These are phyloP conservation scores for Aspergillus bombycis DNA, from an alignment of 2,329 filamentous ascomycete species.

Conservation along the genomic window DNA sequence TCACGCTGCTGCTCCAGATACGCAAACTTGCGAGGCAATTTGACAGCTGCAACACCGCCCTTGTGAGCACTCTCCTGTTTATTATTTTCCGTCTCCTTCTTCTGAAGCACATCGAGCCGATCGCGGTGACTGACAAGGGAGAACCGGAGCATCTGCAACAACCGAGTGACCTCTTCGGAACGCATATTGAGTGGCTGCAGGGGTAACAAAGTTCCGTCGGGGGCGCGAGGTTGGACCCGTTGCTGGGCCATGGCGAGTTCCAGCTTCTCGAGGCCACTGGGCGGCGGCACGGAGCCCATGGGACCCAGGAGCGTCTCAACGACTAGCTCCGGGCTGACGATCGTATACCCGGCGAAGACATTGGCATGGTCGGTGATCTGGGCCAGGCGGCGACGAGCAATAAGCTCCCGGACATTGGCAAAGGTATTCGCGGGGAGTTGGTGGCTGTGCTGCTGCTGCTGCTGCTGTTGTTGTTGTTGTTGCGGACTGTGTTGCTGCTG, in stretches of 20 bases:
- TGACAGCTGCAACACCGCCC: conserved; percentile 32
- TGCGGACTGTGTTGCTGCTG: conserved; percentile 16
- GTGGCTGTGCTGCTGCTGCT: conserved; percentile 26
- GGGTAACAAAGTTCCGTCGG: conserved; percentile 42
- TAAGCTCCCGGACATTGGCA: conserved; percentile 45
- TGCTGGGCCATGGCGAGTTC: conserved; percentile 50
- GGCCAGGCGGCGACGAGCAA: conserved; percentile 45
- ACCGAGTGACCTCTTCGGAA: conserved; percentile 46
- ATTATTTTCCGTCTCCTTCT: conserved; percentile 39
- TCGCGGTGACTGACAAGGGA: conserved; percentile 45
- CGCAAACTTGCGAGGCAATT: conserved; percentile 42
- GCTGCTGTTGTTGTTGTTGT: conserved; percentile 14
- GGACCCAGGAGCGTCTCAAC: conserved; percentile 47
- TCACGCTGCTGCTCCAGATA: conserved; percentile 45
- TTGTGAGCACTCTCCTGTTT: conserved; percentile 38
- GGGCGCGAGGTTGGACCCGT: conserved; percentile 42
- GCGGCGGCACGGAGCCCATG: conserved; percentile 43
- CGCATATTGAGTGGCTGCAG: conserved; percentile 48
- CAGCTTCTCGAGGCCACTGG: conserved; percentile 47
- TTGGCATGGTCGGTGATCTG: conserved; percentile 52
- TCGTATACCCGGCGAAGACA: conserved; percentile 47
- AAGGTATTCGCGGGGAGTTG: conserved; percentile 42
- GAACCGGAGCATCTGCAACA: conserved; percentile 49
- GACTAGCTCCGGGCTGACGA: conserved; percentile 48
- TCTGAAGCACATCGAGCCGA: conserved; percentile 42